phyloP scores from a whole-genome alignment of 2,329 filamentous ascomycete species.

The Colletotrichum sp. region DNA sequence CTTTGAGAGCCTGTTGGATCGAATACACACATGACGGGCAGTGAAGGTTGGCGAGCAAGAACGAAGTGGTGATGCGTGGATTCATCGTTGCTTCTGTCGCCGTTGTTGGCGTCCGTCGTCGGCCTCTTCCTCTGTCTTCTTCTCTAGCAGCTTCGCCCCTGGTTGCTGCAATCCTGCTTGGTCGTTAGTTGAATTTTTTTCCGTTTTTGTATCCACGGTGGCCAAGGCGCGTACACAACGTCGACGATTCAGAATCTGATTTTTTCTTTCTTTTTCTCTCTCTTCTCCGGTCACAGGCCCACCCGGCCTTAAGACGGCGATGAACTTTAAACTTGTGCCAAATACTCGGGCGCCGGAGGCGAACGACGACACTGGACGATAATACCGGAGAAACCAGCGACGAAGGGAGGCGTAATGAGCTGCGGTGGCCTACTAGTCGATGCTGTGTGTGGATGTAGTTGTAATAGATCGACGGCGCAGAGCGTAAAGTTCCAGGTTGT shows the following conservation, averaged over 20 bases:
- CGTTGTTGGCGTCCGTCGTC: neutral
- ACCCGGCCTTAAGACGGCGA: neutral
- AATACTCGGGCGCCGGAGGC: neutral
- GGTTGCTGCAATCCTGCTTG: neutral
- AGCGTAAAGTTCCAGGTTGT: neutral
- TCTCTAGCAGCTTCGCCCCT: neutral
- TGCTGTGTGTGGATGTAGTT: neutral
- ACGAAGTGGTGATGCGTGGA: conserved; percentile 55
- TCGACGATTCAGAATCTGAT: neutral
- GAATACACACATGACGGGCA: conserved; percentile 75
- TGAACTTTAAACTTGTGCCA: neutral
- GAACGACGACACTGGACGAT: neutral
- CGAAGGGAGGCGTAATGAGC: neutral
- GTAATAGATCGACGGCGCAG: neutral
- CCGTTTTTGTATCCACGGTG: neutral
- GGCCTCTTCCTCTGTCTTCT: neutral
- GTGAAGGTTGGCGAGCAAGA: conserved; percentile 77
- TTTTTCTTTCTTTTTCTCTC: neutral
- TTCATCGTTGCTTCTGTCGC: neutral
- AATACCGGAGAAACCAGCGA: neutral
- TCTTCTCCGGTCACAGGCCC: neutral
- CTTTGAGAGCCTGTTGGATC: conserved; percentile 65
- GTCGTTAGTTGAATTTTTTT: neutral
- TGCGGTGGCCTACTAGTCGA: neutral
- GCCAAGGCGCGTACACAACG: neutral